Evolutionary conservation across 305 asterid species (phyloP), one percentile per base, ranked within the genome.

Genomic region (Solanum hybrid): DNA sequence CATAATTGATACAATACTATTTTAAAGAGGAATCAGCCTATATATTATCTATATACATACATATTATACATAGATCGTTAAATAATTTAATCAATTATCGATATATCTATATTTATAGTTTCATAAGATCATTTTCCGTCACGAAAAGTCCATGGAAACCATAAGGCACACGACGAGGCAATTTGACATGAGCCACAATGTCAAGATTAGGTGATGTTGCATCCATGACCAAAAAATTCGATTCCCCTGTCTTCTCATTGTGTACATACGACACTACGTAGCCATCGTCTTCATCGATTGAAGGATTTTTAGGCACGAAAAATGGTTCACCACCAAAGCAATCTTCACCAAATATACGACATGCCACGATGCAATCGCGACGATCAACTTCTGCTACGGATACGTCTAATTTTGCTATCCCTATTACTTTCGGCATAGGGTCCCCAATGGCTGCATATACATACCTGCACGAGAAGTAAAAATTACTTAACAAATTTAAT

Each of bases 131-230:
- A 27, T 13, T 88, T 0, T 86, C 91, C 10, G 85, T 89, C n/a
- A 95, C 93, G 86, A 94, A 94, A 37, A 92, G 89, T 1, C 98
- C 98, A 69, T 95, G 97, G 73, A 95, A 95, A 46, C 98, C 96
- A 60, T 92, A 94, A 9, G 96, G 98, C 20, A 95, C 97, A 37
- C 97, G 89, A 7, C 37, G 89, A 3, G 97, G 97, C 31, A 95
- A 90, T 86, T 91, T 91, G 20, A 95, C 95, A 32, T 89, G 89
- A n/a, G 95, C 95, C 34, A 95, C 90, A 86, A 92, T 92, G 27
- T 95, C 94, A 42, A 95, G 97, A 77, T 8, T 89, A 0, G 93
- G 94, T 4, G 97, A 93, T 88, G 90, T 94, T 2, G 97, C 94
- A 91, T 94, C 96, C 98, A 95, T 94, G 3, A 93, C 96, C 60